Percentiles rank a stretch among this genome's conserved stretches.
Evolutionary conservation across 768 basidiomycete genomes (phyloP).

Genomic region (Lepiota brunneoincarnata): DNA sequence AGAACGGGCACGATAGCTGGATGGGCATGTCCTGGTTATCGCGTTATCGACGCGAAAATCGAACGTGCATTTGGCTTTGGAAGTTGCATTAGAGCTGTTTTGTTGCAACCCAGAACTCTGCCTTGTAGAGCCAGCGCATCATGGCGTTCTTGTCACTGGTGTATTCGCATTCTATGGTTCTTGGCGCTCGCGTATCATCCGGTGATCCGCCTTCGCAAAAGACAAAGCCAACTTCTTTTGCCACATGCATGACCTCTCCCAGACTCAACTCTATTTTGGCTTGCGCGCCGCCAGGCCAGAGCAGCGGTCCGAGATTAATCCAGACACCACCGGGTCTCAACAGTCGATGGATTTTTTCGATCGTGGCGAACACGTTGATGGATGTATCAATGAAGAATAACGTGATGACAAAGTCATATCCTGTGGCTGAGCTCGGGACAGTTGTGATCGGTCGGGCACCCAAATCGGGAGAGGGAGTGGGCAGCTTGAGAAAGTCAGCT

Average conservation of each 20-base stretch:
- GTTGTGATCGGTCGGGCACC: slow-evolving; percentile 8
- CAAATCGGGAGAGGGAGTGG: slow-evolving; percentile 19
- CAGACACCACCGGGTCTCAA: slow-evolving; percentile 63
- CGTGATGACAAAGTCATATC: slow-evolving; percentile 61
- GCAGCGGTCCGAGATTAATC: slow-evolving; percentile 70
- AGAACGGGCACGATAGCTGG: too few species aligned
- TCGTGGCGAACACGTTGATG: slow-evolving; percentile 46
- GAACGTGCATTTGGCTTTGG: too few species aligned
- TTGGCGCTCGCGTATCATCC: slow-evolving; percentile 22
- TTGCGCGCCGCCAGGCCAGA: slow-evolving; percentile 58
- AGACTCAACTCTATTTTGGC: slow-evolving; percentile 58
- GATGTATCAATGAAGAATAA: slow-evolving; percentile 70
- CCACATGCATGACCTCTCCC: slow-evolving; percentile 57
- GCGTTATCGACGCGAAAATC: too few species aligned
- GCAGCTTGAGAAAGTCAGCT: slow-evolving; percentile 53
- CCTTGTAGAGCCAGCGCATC: slow-evolving; percentile 69
- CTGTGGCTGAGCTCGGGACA: slow-evolving; percentile 15
- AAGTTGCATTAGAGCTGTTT: slow-evolving; percentile 22
- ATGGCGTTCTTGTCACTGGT: slow-evolving; percentile 59
- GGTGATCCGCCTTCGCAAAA: slow-evolving; percentile 27
- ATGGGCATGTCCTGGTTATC: too few species aligned
- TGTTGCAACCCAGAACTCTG: slow-evolving; percentile 65
- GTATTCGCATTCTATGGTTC: slow-evolving; percentile 62
- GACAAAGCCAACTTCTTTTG: slow-evolving; percentile 54
- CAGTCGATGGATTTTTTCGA: slow-evolving; percentile 55